These are phyloP conservation scores for Camellia oleifera DNA, from an alignment of 179 eudicot genomes.

Conservation along the genomic window DNA sequence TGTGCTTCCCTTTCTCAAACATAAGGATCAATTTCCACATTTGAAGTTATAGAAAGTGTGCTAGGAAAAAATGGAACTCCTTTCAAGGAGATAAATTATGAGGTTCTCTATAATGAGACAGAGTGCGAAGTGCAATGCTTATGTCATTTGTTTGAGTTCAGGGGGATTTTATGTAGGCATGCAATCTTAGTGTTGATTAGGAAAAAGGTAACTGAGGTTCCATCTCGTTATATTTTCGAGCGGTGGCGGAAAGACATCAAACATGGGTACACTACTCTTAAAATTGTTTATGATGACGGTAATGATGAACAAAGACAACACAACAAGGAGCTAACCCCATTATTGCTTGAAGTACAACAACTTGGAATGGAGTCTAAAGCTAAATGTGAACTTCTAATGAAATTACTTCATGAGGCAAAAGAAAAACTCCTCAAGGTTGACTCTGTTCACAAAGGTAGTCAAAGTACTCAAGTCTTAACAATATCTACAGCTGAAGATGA, in stretches of 20 bases:
- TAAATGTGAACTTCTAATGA: not conserved
- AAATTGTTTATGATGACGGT: not conserved
- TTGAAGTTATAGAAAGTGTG: too few species aligned
- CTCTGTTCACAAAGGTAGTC: not conserved
- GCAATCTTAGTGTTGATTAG: not conserved
- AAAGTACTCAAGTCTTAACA: not conserved
- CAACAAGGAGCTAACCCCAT: not conserved
- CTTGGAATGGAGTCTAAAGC: not conserved
- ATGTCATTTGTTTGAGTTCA: not conserved
- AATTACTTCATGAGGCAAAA: not conserved
- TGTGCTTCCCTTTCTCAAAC: too few species aligned
- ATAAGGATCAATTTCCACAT: too few species aligned
- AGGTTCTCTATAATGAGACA: too few species aligned
- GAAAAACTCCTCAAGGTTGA: not conserved
- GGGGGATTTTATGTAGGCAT: constrained; percentile 10
- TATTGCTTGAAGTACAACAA: too few species aligned
- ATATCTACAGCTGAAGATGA: not conserved
- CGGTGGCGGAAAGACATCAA: constrained; percentile 1
- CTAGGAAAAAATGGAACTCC: too few species aligned
- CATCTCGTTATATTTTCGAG: not conserved
- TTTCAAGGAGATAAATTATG: too few species aligned
- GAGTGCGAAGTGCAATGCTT: not conserved
- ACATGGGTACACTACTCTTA: not conserved
- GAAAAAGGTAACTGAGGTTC: not conserved
- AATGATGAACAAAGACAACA: not conserved